phyloP scores from a whole-genome alignment of 805 yeast species.

The Starmerella riodocensis region DNA sequence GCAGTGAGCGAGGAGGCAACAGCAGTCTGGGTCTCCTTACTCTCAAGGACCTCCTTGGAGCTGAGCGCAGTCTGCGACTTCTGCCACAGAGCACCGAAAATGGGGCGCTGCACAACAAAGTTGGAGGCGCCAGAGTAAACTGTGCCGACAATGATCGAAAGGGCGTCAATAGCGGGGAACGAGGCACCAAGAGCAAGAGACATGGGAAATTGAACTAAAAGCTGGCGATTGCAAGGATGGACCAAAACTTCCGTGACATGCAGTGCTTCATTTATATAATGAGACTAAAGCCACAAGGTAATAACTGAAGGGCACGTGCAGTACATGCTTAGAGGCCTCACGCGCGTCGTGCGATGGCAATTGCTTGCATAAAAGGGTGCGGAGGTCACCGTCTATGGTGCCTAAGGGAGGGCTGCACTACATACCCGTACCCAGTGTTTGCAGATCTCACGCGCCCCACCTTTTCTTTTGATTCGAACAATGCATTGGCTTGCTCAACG shows the following conservation, averaged over 20 bases:
- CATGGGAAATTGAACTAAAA: conserved; percentile 6
- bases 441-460: no score
- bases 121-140: conserved; percentile 28
- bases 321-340: background rate
- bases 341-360: background rate
- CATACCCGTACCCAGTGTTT: no score
- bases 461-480: no score
- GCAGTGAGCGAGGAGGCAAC: conserved; percentile 27
- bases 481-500: no score
- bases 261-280: no score
- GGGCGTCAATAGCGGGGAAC: conserved; percentile 21
- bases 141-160: conserved; percentile 31
- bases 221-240: no score
- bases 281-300: no score
- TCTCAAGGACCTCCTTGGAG: conserved; percentile 28
- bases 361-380: background rate
- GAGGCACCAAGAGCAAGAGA: conserved; percentile 19
- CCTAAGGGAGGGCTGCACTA: no score
- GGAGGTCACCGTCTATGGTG: background rate
- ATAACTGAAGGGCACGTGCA: background rate
- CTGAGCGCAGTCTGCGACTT: conserved; percentile 27
- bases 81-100: conserved; percentile 30
- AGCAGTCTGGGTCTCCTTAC: conserved; percentile 30
- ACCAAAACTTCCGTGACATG: no score
- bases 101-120: conserved; percentile 28